Base-by-base conservation (phyloP, 2,329 filamentous ascomycete genomes). In the Periconia digitata region DNA sequence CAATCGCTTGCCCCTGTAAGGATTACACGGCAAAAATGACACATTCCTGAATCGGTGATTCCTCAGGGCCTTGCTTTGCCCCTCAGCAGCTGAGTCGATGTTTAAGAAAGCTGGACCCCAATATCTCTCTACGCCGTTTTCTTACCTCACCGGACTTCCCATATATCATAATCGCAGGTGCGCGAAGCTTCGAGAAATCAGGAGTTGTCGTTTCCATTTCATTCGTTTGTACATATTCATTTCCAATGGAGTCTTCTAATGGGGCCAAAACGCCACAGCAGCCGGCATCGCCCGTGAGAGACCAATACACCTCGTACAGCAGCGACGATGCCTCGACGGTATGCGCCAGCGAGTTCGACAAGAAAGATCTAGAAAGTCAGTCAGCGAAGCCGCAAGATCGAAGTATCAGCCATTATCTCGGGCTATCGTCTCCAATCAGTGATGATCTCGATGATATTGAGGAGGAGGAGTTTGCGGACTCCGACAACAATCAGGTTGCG, bases 251-350 rank as follows among this genome's bases (percentile, higher is more conserved):
- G 12, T 35, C 43, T 40, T 34, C 37, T 15, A 43, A 43, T 43
- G 48, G 39, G 48, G 48, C 48, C 17, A 32, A 46, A 34, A 39
- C 35, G 35, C 48, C 43, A 40, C 43, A 37, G 38, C 16, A 37
- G 8, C 32, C 38, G 15, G 13, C 23, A 5, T 29, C 16, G 7
- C 21, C 32, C 34, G 43, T 21, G 13, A 34, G 39, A 20, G 27
- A 32, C 27, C n/a, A n/a, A n/a, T 43, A 50, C 17, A 50, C 38
- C 7, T 50, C 47, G n/a, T 50, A 43, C n/a, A 50, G 47, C 47
- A n/a, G n/a, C n/a, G 46, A 43, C 32, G 43, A 50, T 29, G 34
- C 12, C 24, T 50, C 44, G 16, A 50, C 48, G 8, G 39, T 46
- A 12, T 46, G 48, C 39, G 43, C 43, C n/a, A 46, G 34, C 48